These are phyloP conservation scores for Microcos paniculata DNA, from an alignment of 345 rosid genomes.

Conservation along the genomic window DNA sequence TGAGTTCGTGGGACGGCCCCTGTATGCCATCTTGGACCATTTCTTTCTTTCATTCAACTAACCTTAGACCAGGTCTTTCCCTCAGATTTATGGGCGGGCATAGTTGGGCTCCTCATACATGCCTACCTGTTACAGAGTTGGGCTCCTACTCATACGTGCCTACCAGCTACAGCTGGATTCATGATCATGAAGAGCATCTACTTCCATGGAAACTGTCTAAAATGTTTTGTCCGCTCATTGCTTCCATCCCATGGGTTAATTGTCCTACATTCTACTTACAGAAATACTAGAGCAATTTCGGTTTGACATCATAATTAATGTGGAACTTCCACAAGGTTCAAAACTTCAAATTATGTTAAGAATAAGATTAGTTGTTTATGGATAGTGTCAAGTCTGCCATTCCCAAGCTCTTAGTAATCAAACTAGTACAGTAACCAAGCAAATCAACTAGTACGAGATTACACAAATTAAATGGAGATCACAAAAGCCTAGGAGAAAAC, in stretches of 20 bases:
- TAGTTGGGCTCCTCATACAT: background rate
- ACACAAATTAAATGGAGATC: constrained; percentile 14
- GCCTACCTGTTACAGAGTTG: no score
- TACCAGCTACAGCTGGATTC: background rate
- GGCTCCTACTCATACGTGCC: no score
- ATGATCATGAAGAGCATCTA: background rate
- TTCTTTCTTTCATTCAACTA: background rate
- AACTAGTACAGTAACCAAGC: background rate
- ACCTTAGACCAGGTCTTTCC: background rate
- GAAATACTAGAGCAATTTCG: background rate
- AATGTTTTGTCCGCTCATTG: no score
- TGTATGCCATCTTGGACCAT: background rate
- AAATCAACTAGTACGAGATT: constrained; percentile 33
- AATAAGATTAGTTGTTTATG: background rate
- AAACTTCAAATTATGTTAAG: background rate
- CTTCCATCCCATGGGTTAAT: no score
- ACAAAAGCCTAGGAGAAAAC: constrained; percentile 27
- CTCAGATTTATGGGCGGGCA: background rate
- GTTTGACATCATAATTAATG: background rate
- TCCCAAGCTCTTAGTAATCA: background rate
- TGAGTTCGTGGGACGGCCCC: background rate
- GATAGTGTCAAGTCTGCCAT: background rate
- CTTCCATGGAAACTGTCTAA: background rate
- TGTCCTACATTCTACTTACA: background rate
- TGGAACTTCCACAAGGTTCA: background rate